Evolutionary conservation across 2,329 filamentous ascomycete species (phyloP).

Genomic region (Colletotrichum siamense): DNA sequence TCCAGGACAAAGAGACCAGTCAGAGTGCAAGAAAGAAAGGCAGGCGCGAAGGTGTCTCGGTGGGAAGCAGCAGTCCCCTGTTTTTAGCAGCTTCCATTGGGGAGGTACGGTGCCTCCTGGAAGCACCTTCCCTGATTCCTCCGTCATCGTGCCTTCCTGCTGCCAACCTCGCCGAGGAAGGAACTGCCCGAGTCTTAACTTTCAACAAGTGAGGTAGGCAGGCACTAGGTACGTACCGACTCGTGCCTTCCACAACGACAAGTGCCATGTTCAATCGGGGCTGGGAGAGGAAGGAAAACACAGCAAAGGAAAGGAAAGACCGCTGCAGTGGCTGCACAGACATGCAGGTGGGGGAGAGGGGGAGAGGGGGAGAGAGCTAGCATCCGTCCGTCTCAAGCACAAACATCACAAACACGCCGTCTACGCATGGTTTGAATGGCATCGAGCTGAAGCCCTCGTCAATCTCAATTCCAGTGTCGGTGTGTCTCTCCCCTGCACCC

Average conservation of each 20-base stretch:
- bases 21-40: background rate
- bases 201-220: background rate
- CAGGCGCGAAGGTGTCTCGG: background rate
- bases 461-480: conserved; percentile 2
- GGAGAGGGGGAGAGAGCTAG: background rate
- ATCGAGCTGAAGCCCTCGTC: background rate
- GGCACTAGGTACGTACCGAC: background rate
- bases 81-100: background rate
- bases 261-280: background rate
- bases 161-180: background rate
- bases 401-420: conserved; percentile 2
- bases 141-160: background rate
- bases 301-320: background rate
- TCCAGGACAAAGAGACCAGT: background rate
- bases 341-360: background rate
- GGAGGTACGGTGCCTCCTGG: background rate
- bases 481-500: background rate
- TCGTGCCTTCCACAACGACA: background rate
- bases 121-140: background rate
- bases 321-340: background rate
- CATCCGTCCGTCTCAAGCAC: conserved; percentile 13
- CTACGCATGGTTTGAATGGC: background rate
- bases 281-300: background rate
- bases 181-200: background rate
- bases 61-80: conserved; percentile 3